Percentiles rank a stretch among this genome's conserved stretches.
These are phyloP conservation scores for Metarhizium anisopliae DNA, from an alignment of 2,329 filamentous ascomycete species.

Conservation along the genomic window DNA sequence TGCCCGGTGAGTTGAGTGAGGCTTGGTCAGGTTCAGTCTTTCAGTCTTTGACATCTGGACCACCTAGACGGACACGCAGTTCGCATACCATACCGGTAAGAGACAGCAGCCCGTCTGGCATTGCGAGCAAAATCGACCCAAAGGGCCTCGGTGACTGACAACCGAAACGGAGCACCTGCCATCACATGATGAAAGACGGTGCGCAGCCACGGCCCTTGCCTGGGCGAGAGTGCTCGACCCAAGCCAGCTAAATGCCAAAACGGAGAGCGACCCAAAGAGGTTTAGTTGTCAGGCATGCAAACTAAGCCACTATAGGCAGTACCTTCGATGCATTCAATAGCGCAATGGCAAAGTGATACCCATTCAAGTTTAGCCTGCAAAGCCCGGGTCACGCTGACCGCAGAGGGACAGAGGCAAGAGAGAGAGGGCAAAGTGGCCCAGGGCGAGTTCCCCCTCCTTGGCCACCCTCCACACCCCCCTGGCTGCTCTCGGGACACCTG, in stretches of 20 bases:
- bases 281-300: not conserved
- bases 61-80: too few species aligned
- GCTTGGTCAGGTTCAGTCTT: not conserved
- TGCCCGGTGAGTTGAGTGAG: not conserved
- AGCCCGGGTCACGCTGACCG: not conserved
- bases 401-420: not conserved
- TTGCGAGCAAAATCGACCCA: not conserved
- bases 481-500: not conserved
- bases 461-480: not conserved
- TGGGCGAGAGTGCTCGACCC: not conserved
- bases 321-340: not conserved
- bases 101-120: not conserved
- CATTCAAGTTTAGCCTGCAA: not conserved
- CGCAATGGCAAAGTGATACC: not conserved
- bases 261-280: not conserved
- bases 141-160: not conserved
- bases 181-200: slow-evolving; percentile 5
- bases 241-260: not conserved
- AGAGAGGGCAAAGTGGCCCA: not conserved
- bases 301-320: not conserved
- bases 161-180: slow-evolving; percentile 2
- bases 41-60: too few species aligned
- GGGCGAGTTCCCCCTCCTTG: not conserved
- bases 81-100: not conserved
- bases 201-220: not conserved